Evolutionary conservation across 176 grass and related monocot species (phyloP).

Genomic region (Elaeis guineensis): DNA sequence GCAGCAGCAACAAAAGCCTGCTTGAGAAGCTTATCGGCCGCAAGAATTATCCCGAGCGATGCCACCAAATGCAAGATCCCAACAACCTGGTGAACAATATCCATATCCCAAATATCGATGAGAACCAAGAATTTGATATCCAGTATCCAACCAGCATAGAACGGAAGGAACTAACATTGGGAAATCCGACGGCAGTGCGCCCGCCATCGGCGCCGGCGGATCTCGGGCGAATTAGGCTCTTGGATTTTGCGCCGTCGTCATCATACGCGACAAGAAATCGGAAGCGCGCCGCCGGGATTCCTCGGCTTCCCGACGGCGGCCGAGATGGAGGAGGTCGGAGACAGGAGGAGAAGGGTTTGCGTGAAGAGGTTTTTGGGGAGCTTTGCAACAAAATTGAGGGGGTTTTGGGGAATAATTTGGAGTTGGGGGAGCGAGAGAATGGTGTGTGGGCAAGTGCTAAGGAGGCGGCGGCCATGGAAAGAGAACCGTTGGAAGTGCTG

Average conservation of each 20-base stretch:
- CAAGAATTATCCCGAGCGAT: slow-evolving; percentile 59
- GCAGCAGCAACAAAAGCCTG: slow-evolving; percentile 56
- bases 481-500: no score
- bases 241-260: neutral
- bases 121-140: neutral
- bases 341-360: neutral
- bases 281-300: no score
- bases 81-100: slow-evolving; percentile 24
- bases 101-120: neutral
- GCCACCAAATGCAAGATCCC: slow-evolving; percentile 40
- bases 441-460: neutral
- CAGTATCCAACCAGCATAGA: neutral
- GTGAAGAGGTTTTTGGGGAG: neutral
- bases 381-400: slow-evolving; percentile 3
- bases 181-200: slow-evolving; percentile 19
- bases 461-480: no score
- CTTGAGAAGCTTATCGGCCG: slow-evolving; percentile 58
- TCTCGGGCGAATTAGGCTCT: slow-evolving; percentile 14
- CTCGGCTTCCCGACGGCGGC: no score
- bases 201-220: slow-evolving; percentile 26
- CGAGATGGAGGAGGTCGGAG: neutral
- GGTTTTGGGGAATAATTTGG: slow-evolving; percentile 8
- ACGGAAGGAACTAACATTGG: slow-evolving; percentile 12
- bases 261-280: slow-evolving; percentile 10
- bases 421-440: neutral